A percentile compares a stretch with the other conserved stretches of the same genome.
phyloP scores from a whole-genome alignment of 1,139 yeast species.

The Candida labiduridarum region DNA sequence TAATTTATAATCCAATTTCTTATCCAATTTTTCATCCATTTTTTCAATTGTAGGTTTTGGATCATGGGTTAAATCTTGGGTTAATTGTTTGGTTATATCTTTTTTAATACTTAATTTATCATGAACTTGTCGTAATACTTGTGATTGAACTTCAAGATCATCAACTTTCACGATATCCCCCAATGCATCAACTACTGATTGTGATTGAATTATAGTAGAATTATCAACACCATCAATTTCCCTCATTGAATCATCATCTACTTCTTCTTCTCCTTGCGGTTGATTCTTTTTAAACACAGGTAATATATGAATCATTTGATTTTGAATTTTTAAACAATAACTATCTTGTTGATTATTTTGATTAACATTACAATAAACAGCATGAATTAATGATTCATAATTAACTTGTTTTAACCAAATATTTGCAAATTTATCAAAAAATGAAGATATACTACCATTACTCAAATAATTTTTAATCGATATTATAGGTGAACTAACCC shows the following conservation, averaged over 20 bases:
- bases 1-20: slow-evolving; percentile 15
- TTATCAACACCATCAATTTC: too few species aligned
- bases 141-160: slow-evolving; percentile 15
- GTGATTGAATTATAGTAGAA: neutral
- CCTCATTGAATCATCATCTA: neutral
- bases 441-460: slow-evolving; percentile 25
- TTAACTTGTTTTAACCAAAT: slow-evolving; percentile 38
- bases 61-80: slow-evolving; percentile 24
- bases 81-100: slow-evolving; percentile 21
- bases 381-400: slow-evolving; percentile 36
- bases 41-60: slow-evolving; percentile 23
- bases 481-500: slow-evolving; percentile 19
- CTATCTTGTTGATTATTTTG: slow-evolving; percentile 23
- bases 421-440: slow-evolving; percentile 45
- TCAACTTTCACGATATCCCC: neutral
- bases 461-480: slow-evolving; percentile 26
- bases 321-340: slow-evolving; percentile 40
- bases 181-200: neutral
- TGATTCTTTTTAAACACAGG: slow-evolving; percentile 27
- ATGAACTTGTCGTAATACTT: slow-evolving; percentile 26
- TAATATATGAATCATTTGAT: slow-evolving; percentile 27
- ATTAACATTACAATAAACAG: slow-evolving; percentile 41
- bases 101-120: slow-evolving; percentile 21
- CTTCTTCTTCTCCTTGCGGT: neutral
- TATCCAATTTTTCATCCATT: slow-evolving; percentile 24